These are phyloP conservation scores for Beauveria sp. DNA, from an alignment of 2,329 filamentous ascomycete species.

Conservation along the genomic window DNA sequence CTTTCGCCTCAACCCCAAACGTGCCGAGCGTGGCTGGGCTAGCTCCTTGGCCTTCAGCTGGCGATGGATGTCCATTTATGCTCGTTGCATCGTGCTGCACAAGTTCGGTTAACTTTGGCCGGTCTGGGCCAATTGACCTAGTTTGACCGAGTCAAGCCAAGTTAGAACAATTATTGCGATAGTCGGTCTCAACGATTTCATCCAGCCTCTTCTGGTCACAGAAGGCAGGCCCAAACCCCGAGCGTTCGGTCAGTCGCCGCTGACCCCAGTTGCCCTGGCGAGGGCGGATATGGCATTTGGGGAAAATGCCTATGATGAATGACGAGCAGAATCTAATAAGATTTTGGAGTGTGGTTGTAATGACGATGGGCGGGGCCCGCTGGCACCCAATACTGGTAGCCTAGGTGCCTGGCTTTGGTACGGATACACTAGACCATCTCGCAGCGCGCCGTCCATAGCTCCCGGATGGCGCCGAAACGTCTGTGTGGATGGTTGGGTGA, in stretches of 20 bases:
- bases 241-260: not conserved
- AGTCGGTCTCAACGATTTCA: not conserved
- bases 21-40: not conserved
- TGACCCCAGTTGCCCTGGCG: not conserved
- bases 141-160: too few relatives aligned
- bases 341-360: constrained; percentile 4
- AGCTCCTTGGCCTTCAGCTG: constrained; percentile 5
- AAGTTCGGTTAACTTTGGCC: not conserved
- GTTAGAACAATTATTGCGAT: not conserved
- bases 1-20: not conserved
- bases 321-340: constrained; percentile 1
- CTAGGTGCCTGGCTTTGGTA: not conserved
- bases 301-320: not conserved
- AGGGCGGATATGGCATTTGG: constrained; percentile 4
- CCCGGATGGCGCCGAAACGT: not conserved
- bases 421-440: not conserved
- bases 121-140: not conserved
- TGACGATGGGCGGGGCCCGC: not conserved
- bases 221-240: not conserved
- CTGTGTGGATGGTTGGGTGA: not conserved
- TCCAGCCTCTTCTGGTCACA: not conserved
- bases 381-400: not conserved
- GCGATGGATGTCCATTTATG: not conserved
- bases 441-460: not conserved
- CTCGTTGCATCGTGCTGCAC: not conserved